These are phyloP conservation scores for Anthracocystis panici-leucophaei DNA, from an alignment of 1,284 basidiomycete species.

Conservation along the genomic window DNA sequence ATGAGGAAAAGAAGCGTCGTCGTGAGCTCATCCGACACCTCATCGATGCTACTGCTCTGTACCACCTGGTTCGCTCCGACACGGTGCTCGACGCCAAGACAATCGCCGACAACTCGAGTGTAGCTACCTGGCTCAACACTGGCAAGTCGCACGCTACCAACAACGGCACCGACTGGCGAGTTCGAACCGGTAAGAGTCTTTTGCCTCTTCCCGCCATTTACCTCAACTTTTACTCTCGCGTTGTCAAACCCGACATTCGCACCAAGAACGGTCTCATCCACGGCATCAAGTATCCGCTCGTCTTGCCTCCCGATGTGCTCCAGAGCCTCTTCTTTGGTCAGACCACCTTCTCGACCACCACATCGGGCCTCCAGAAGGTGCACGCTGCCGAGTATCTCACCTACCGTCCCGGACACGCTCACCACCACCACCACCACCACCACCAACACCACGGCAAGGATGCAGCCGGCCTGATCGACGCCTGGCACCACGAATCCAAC, in stretches of 20 bases:
- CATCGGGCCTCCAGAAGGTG: slow-evolving; percentile 53
- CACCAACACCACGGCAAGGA: slow-evolving; percentile 68
- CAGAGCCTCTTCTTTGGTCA: slow-evolving; percentile 74
- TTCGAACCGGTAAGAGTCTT: slow-evolving; percentile 73
- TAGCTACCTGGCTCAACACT: slow-evolving; percentile 74
- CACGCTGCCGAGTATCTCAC: slow-evolving; percentile 37
- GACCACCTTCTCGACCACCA: slow-evolving; percentile 75
- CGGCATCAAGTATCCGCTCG: slow-evolving; percentile 75
- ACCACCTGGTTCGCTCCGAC: slow-evolving; percentile 76
- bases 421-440: no score
- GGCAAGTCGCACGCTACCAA: slow-evolving; percentile 35
- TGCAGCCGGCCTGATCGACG: slow-evolving; percentile 53
- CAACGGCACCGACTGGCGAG: slow-evolving; percentile 74
- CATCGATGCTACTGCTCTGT: slow-evolving; percentile 75
- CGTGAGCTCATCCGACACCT: slow-evolving; percentile 73
- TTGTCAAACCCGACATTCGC: slow-evolving; percentile 71
- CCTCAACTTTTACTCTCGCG: slow-evolving; percentile 75
- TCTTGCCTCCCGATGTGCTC: slow-evolving; percentile 77
- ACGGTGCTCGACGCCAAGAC: slow-evolving; percentile 69
- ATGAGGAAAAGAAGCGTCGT: slow-evolving; percentile 74
- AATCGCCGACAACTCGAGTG: slow-evolving; percentile 76
- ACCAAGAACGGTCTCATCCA: slow-evolving; percentile 79
- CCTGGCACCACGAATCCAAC: slow-evolving; percentile 25
- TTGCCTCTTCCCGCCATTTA: slow-evolving; percentile 70
- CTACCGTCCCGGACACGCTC: slow-evolving; percentile 72